Conservation (phyloP, 2,329 filamentous ascomycete genomes). For the Penicillium sumatraense region DNA sequence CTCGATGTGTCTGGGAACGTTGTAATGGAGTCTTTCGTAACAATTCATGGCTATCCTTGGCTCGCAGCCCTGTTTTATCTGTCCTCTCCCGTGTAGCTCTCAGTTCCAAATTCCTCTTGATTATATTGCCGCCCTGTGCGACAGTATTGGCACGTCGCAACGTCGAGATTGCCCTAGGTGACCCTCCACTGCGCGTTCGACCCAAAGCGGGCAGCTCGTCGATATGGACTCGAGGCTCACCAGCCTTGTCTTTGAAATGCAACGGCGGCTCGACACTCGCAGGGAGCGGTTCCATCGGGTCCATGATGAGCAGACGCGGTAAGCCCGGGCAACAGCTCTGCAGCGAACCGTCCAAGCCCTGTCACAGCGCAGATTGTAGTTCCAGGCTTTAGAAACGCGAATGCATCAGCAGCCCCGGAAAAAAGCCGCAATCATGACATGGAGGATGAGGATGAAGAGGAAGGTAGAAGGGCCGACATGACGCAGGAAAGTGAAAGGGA, state of each 20-base stretch:
- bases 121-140: conserved; percentile 37
- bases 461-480: conserved; percentile 10
- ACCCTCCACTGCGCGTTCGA: conserved; percentile 22
- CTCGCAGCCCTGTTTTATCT: conserved; percentile 42
- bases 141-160: conserved; percentile 46
- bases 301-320: conserved; percentile 24
- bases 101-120: conserved; percentile 34
- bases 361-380: conserved; percentile 16
- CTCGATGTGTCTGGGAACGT: conserved; percentile 53
- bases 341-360: conserved; percentile 13
- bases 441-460: conserved; percentile 13
- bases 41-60: conserved; percentile 59
- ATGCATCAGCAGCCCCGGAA: conserved; percentile 28
- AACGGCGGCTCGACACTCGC: conserved; percentile 14
- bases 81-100: conserved; percentile 39
- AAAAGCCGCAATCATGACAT: conserved; percentile 36
- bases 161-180: conserved; percentile 27
- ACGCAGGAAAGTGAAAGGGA: conserved; percentile 11
- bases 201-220: conserved; percentile 20
- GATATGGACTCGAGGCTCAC: conserved; percentile 23
- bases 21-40: conserved; percentile 45
- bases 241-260: conserved; percentile 19
- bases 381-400: background rate
- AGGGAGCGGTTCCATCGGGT: conserved; percentile 28
- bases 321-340: conserved; percentile 16